phyloP scores from a whole-genome alignment of 2,329 filamentous ascomycete genomes.

The Curvularia hawaiiensis region DNA sequence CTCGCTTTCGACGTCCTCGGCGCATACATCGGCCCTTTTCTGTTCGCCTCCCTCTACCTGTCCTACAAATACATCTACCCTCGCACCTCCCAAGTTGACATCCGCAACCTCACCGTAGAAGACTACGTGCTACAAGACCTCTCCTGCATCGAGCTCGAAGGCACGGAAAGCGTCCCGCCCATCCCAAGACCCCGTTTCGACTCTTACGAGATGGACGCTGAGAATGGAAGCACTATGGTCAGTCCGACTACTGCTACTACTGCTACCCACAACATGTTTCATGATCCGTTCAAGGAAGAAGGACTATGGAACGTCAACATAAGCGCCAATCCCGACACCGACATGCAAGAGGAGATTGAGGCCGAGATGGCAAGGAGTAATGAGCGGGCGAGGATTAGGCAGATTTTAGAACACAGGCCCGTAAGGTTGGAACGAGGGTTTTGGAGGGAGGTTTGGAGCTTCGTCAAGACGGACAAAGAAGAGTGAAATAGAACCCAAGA shows the following conservation, averaged over 20 bases:
- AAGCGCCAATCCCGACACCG: conserved; percentile 12
- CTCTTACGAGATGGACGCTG: conserved; percentile 17
- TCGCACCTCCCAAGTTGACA: conserved; percentile 20
- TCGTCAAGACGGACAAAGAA: conserved; percentile 25
- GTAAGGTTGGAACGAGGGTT: conserved; percentile 19
- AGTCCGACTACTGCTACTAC: not conserved
- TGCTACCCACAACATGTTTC: not conserved
- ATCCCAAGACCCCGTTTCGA: conserved; percentile 8
- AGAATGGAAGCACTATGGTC: conserved; percentile 1
- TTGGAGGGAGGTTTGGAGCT: conserved; percentile 33
- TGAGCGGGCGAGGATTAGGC: conserved; percentile 15
- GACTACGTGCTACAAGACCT: conserved; percentile 28
- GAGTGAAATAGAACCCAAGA: not conserved
- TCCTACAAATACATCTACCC: conserved; percentile 28
- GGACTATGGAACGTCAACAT: conserved; percentile 2
- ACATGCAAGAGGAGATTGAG: conserved; percentile 22
- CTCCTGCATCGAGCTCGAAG: conserved; percentile 21
- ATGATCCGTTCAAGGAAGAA: conserved; percentile 7
- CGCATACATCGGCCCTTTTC: conserved; percentile 30
- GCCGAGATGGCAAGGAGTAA: conserved; percentile 16
- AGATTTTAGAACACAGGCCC: conserved; percentile 21
- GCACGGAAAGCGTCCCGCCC: conserved; percentile 2
- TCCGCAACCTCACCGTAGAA: conserved; percentile 23
- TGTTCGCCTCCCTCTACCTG: conserved; percentile 25
- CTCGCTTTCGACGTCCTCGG: conserved; percentile 33